Percentiles rank a stretch among this genome's conserved stretches.
These are phyloP conservation scores for Euphorbia peplus DNA, from an alignment of 345 rosid genomes.

Conservation along the genomic window DNA sequence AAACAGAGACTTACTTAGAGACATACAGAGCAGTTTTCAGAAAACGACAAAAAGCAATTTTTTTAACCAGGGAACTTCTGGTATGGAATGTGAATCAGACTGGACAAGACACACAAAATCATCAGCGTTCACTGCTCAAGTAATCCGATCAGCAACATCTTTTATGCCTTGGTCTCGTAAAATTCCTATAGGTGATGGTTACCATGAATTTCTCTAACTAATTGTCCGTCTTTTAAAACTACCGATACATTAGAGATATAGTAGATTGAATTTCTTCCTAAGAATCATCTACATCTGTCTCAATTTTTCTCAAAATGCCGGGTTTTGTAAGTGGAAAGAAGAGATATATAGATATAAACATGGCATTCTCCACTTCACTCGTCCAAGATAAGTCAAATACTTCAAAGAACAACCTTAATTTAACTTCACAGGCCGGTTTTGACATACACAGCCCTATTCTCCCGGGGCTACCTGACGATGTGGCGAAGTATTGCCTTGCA, in stretches of 20 bases:
- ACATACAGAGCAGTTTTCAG: constrained; percentile 26
- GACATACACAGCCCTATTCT: constrained; percentile 44
- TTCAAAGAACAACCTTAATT: constrained; percentile 35
- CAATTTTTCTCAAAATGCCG: constrained; percentile 37
- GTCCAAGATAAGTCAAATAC: constrained; percentile 20
- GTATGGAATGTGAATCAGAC: constrained; percentile 79
- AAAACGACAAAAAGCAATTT: constrained; percentile 22
- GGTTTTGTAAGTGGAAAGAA: constrained; percentile 51
- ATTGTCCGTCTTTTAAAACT: constrained; percentile 20
- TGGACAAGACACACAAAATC: constrained; percentile 49
- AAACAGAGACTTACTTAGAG: constrained; percentile 27
- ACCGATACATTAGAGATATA: constrained; percentile 34
- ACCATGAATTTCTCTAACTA: constrained; percentile 60
- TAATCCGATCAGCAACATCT: constrained; percentile 60
- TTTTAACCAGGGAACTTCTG: constrained; percentile 37
- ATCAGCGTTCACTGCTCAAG: constrained; percentile 45
- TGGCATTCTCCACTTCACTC: constrained; percentile 32
- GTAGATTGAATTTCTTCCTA: constrained; percentile 2
- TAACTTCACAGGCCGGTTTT: constrained; percentile 33
- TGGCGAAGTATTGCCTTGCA: constrained; percentile 75
- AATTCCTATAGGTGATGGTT: constrained; percentile 83
- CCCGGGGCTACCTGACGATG: constrained; percentile 90
- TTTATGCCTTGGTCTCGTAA: constrained; percentile 77
- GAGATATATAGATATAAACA: constrained; percentile 19
- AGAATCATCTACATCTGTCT: constrained; percentile 24